phyloP scores from a whole-genome alignment of 2,329 filamentous ascomycete genomes.

The Pseudogymnoascus sp. region DNA sequence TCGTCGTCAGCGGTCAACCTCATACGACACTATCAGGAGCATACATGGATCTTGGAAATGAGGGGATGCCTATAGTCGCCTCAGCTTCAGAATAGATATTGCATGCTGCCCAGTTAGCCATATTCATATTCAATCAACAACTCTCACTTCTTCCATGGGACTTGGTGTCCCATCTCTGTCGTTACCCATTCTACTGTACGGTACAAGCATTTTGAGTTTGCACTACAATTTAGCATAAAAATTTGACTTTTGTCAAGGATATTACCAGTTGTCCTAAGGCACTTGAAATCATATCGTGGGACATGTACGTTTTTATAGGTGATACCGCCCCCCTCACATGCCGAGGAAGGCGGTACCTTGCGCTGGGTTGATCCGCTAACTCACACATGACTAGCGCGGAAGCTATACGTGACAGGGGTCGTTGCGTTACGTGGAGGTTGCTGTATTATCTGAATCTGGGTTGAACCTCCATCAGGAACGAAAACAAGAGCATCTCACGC shows the following conservation, averaged over 20 bases:
- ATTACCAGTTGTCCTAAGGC: background rate
- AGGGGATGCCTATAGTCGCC: background rate
- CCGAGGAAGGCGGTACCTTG: background rate
- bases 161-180: background rate
- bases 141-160: background rate
- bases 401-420: conserved; percentile 1
- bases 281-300: background rate
- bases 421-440: conserved; percentile 8
- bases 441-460: background rate
- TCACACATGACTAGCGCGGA: background rate
- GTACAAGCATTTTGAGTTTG: background rate
- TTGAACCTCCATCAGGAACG: background rate
- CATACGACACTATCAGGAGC: background rate
- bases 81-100: background rate
- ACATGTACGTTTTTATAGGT: background rate
- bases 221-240: background rate
- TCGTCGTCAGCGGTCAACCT: background rate
- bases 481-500: background rate
- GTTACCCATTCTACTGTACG: too few species aligned
- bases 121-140: background rate
- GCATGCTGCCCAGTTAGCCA: background rate
- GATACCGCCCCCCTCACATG: background rate
- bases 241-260: background rate
- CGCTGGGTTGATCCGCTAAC: background rate
- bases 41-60: background rate